Evolutionary conservation across 257 asterid species (phyloP), one percentile per base, ranked within the genome.

Genomic region (Primulina tabacum): DNA sequence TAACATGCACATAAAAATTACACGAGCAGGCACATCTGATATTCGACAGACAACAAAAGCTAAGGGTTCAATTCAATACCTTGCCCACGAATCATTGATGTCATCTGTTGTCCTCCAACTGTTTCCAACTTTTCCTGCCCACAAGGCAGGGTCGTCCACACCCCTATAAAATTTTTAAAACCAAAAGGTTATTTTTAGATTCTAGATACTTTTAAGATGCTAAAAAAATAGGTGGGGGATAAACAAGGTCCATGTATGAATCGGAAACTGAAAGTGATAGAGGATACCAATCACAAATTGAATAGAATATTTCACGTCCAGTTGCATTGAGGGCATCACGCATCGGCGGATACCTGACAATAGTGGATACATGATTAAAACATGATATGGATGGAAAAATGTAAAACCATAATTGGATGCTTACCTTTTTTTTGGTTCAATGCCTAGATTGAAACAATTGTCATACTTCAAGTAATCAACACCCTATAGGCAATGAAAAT

Each of bases 21-120:
- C 37, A 63, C 38, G 18, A 8, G 63, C 59, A 3, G 18, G 11
- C 17, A 6, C n/a, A 43, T 32, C 3, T 32, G 26, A 20, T 17
- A 64, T 64, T 60, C 38, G 14, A 24, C 8, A 0, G 47, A 35
- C 0, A 4, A 10, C 53, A 24, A 58, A 60, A 64, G 60, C 5
- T 28, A 73, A 64, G 38, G 67, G 35, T 57, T 47, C 69, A 68
- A 66, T 10, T 38, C 64, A 76, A 68, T 82, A 92, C 97, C 99
- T 94, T 75, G 84, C 95, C 99, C 99, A 94, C n/a, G 97, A 75
- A 82, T 94, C 99, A 69, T 86, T 86, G 62, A 94, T 94, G 80
- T 94, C 97, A 4, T 87, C 86, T 38, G 99, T 90, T 21, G 97
- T 94, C 52, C 99, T 84, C 99, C 97, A 94, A 76, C 99, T 94